Base-by-base conservation (phyloP, 2,329 filamentous ascomycete species). In the Ascochyta koolunga region DNA sequence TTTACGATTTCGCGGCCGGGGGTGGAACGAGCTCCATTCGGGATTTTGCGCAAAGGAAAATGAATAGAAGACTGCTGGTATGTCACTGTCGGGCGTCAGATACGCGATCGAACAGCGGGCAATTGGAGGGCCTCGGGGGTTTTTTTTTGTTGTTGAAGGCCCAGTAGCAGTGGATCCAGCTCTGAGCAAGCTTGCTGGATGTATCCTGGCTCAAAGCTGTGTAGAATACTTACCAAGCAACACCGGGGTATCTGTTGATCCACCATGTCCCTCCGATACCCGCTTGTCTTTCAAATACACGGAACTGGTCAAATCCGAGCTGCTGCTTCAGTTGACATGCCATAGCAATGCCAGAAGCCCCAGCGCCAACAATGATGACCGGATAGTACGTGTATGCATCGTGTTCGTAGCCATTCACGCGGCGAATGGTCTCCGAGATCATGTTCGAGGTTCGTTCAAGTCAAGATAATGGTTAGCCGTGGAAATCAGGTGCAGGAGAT, bases 201-300 rank as follows among this genome's bases (percentile, higher is more conserved):
- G 8, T 24, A 16, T 2, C 4, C 2, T 13, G n/a, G 19, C n/a
- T 18, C 7, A 5, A 8, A 16, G 37, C 19, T 18, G 18, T 13
- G 16, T 13, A 22, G 11, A 25, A 2, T 2, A 66, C 63, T 44
- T 59, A 71, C 67, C 65, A 70, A 40, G 65, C 62, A 71, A 76
- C 71, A 35, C 76, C 74, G 16, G 73, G 86, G 68, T 89, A 89
- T 27, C 79, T 76, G 66, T 88, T 89, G 38, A 80, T 80, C 70
- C 79, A 80, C 86, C 86, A 89, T 1, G 86, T 88, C 7, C 86
- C 86, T 27, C 86, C 86, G 37, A 87, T 77, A 3, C 80, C 79
- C 4, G 77, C 72, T 56, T 84, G 77, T 11, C 82, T 77, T 21
- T 89, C 86, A 54, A 87, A 88, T 64, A 89, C 79, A 24, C 77